Evolutionary conservation across 805 yeast genomes (phyloP).

Genomic region (Myxozyma sirexii): DNA sequence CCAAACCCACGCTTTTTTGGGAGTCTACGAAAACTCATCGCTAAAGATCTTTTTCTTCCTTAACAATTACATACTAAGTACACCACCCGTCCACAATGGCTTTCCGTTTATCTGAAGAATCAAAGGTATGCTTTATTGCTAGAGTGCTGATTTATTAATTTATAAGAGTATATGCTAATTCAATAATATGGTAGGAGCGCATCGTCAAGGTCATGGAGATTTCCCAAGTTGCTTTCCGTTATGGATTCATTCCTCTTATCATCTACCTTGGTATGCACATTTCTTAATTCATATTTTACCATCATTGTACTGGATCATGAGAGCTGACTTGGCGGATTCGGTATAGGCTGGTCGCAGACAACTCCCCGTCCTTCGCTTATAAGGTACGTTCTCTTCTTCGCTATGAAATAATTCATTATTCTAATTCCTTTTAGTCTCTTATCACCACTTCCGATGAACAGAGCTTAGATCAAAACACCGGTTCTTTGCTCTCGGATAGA

Average conservation of each 20-base stretch:
- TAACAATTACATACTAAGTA: neutral
- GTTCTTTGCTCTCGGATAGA: too few relatives aligned
- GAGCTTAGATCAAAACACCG: constrained; percentile 1
- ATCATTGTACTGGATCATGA: too few relatives aligned
- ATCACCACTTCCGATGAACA: constrained; percentile 37
- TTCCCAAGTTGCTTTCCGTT: constrained; percentile 86
- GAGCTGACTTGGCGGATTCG: constrained; percentile 6
- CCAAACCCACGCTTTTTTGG: neutral
- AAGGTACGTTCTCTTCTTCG: constrained; percentile 47
- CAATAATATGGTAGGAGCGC: constrained; percentile 65
- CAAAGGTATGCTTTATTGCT: constrained; percentile 43
- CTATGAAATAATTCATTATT: too few relatives aligned
- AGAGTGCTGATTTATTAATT: neutral
- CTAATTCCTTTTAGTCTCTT: too few relatives aligned
- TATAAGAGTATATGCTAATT: constrained; percentile 39
- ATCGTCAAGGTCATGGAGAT: constrained; percentile 77
- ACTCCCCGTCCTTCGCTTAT: constrained; percentile 82
- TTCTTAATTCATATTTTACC: too few relatives aligned
- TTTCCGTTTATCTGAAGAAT: constrained; percentile 46
- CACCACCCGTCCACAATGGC: constrained; percentile 33
- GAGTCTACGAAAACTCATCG: too few relatives aligned
- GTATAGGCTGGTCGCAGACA: constrained; percentile 66
- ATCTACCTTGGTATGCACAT: constrained; percentile 64
- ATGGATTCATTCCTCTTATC: constrained; percentile 96
- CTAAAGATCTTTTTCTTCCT: neutral